Evolutionary conservation across 2,329 filamentous ascomycete species (phyloP).

Genomic region (Trematosphaeria pertusa): DNA sequence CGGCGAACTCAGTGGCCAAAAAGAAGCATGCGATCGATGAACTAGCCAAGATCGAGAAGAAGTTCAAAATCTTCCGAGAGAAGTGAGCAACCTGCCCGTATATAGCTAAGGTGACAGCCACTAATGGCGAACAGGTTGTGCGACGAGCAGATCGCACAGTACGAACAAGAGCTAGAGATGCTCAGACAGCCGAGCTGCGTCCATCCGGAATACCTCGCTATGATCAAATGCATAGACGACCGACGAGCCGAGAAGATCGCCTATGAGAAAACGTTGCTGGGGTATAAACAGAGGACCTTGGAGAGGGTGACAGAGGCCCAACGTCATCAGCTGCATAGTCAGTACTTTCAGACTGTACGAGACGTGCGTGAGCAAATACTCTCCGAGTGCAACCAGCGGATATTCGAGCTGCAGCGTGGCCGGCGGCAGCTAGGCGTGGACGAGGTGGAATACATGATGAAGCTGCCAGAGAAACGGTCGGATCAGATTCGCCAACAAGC

Average conservation of each 20-base stretch:
- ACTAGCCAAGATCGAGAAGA: constrained; percentile 80
- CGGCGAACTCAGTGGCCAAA: constrained; percentile 66
- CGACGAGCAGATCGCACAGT: constrained; percentile 82
- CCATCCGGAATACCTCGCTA: constrained; percentile 91
- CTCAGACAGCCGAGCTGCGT: constrained; percentile 66
- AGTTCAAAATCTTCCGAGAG: constrained; percentile 86
- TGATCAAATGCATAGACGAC: constrained; percentile 85
- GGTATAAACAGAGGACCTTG: constrained; percentile 76
- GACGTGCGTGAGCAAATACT: constrained; percentile 82
- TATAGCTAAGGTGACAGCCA: constrained; percentile 11
- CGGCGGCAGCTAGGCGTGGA: constrained; percentile 79
- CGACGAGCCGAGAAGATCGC: constrained; percentile 81
- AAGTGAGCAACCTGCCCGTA: constrained; percentile 59
- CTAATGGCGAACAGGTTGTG: constrained; percentile 69
- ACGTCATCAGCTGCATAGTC: constrained; percentile 83
- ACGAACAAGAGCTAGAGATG: constrained; percentile 72
- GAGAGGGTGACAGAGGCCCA: constrained; percentile 76
- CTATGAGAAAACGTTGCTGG: constrained; percentile 75
- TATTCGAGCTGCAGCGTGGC: constrained; percentile 92
- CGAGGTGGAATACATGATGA: constrained; percentile 80
- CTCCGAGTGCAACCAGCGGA: constrained; percentile 82
- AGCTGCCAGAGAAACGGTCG: constrained; percentile 77
- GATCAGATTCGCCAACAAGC: constrained; percentile 85
- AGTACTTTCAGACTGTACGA: constrained; percentile 87
- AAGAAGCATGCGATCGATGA: constrained; percentile 83